These are phyloP conservation scores for Trichoderma atroviride DNA, from an alignment of 2,329 filamentous ascomycete species.

Conservation along the genomic window DNA sequence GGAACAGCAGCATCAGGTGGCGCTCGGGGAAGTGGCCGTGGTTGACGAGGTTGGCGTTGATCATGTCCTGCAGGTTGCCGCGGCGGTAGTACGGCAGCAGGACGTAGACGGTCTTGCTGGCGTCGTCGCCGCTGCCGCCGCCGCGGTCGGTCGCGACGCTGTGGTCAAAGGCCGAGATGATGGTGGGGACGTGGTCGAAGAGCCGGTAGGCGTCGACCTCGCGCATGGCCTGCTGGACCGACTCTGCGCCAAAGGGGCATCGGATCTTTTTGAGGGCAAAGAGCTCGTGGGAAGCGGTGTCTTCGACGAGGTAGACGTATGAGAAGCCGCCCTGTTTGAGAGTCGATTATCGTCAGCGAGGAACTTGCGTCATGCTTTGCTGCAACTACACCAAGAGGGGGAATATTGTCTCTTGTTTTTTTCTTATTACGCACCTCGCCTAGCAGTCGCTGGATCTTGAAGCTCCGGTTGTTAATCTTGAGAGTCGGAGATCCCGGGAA, in stretches of 20 bases:
- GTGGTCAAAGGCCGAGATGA: conserved; percentile 86
- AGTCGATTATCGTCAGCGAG: background rate
- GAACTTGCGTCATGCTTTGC: background rate
- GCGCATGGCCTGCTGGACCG: conserved; percentile 89
- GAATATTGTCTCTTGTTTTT: conserved; percentile 48
- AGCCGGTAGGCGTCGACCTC: conserved; percentile 96
- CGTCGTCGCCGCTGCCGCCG: conserved; percentile 60
- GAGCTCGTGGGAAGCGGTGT: conserved; percentile 78
- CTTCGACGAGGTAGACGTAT: conserved; percentile 98
- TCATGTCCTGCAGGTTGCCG: conserved; percentile 95
- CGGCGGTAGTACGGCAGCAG: conserved; percentile 92
- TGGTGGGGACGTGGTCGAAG: conserved; percentile 79
- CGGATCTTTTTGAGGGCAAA: conserved; percentile 98
- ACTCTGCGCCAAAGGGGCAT: conserved; percentile 96
- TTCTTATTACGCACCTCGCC: conserved; percentile 71
- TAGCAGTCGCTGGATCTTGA: conserved; percentile 91
- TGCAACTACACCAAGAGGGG: background rate
- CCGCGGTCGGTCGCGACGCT: conserved; percentile 74
- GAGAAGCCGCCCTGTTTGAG: conserved; percentile 82
- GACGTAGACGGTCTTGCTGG: conserved; percentile 92
- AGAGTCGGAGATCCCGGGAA: conserved; percentile 92
- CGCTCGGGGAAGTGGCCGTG: conserved; percentile 87
- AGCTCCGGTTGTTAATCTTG: conserved; percentile 91
- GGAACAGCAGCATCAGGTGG: conserved; percentile 83
- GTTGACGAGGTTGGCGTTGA: conserved; percentile 98